Conservation (phyloP, 345 rosid species). For the Viola odorata region DNA sequence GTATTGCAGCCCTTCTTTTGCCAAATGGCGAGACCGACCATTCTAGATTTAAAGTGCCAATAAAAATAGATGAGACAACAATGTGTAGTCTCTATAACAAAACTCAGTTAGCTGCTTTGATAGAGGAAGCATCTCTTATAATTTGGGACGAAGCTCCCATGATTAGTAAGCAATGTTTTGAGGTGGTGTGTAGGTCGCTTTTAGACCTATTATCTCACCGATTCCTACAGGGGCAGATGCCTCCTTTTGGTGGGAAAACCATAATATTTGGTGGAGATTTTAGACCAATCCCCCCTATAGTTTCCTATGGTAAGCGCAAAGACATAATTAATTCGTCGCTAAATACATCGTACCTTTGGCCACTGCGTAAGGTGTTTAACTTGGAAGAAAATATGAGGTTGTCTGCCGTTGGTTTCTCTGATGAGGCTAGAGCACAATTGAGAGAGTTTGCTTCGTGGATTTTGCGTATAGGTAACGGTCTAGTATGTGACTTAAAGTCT, state of each 20-base stretch:
- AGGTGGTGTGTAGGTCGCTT: background rate
- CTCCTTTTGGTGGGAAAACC: background rate
- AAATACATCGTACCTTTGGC: background rate
- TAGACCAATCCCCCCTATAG: background rate
- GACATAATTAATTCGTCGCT: background rate
- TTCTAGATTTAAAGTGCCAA: conserved; percentile 5
- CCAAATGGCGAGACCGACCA: background rate
- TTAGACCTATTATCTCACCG: background rate
- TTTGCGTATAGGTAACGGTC: no score
- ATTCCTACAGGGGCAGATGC: background rate
- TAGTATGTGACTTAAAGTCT: no score
- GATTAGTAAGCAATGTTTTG: background rate
- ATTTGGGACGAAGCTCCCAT: background rate
- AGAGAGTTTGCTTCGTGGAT: no score
- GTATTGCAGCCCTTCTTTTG: background rate
- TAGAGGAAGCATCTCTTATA: background rate
- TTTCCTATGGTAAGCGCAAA: background rate
- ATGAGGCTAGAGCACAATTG: no score
- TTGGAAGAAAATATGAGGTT: no score
- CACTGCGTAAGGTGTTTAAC: background rate
- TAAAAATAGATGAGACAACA: background rate
- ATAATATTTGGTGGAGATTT: no score
- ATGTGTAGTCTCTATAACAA: background rate
- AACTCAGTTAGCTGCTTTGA: background rate
- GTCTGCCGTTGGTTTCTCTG: no score